phyloP scores from a whole-genome alignment of 306 rosid species.

The Vigna hirtella region DNA sequence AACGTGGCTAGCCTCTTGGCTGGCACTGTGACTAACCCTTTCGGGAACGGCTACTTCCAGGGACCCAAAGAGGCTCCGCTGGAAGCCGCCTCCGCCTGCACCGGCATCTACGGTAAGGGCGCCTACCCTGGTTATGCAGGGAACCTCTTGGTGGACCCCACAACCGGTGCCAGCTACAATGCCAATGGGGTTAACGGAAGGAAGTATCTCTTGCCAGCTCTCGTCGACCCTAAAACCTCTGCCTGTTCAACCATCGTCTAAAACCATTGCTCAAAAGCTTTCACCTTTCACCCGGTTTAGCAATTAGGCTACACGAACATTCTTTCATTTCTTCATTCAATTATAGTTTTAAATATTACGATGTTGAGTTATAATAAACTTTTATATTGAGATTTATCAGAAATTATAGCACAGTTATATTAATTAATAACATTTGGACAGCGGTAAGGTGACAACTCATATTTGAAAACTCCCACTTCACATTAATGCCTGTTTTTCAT shows the following conservation, averaged over 20 bases:
- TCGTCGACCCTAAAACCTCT: conserved; percentile 63
- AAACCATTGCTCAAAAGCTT: neutral
- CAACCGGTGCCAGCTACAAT: conserved; percentile 72
- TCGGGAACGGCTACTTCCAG: conserved; percentile 73
- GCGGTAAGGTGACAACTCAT: too few relatives aligned
- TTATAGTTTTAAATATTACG: neutral
- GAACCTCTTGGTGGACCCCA: conserved; percentile 56
- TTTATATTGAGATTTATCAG: too few relatives aligned
- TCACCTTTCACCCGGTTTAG: neutral
- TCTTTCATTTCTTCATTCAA: conserved; percentile 14
- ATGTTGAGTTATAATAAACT: too few relatives aligned
- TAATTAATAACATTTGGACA: too few relatives aligned
- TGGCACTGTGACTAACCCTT: conserved; percentile 70
- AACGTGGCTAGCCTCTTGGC: conserved; percentile 74
- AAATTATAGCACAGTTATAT: too few relatives aligned
- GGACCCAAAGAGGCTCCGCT: conserved; percentile 77
- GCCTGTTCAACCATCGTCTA: conserved; percentile 62
- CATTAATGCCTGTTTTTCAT: too few relatives aligned
- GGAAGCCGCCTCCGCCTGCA: conserved; percentile 77
- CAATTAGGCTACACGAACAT: neutral
- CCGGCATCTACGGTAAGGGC: conserved; percentile 69
- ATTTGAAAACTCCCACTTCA: too few relatives aligned
- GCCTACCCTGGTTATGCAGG: conserved; percentile 84
- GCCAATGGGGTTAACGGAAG: conserved; percentile 62
- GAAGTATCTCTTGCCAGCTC: conserved; percentile 69